Evolutionary conservation across 495 filamentous ascomycete species (phyloP), one percentile per base, ranked within the genome.

Genomic region (Neurospora cerealis): DNA sequence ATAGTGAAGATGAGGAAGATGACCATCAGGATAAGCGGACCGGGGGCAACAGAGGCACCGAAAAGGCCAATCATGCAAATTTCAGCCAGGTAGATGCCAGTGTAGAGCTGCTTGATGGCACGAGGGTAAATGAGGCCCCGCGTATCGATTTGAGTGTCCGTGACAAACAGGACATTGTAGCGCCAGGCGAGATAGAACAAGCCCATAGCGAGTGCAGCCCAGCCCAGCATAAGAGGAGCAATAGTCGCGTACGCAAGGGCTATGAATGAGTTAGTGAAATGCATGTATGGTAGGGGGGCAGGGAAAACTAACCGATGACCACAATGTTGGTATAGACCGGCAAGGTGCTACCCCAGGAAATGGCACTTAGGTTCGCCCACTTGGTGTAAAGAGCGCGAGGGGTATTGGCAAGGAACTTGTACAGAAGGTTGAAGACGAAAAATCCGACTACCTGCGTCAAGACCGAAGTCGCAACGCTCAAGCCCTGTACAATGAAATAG

Each of bases 91-190:
- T 99, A 99, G 72, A 96, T 87, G 75, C 96, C 96, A 1, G 92
- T 90, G 54, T 95, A 91, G 74, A 96, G 89, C 75, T 99, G 96
- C 80, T 98, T 94, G 74, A 99, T 83, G n/a, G 93, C 96, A 42
- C 90, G 89, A 5, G 92, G 90, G 80, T 98, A 99, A 74, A 92
- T 89, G 42, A 92, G 89, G 72, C 96, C 96, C 76, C 96, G 93
- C 36, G 96, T 98, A 83, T 99, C 95, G 79, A 98, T 91, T 71
- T 86, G 75, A 38, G 91, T 88, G 78, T 96, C 93, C 70, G 91
- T 93, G 70, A 97, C 93, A 82, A 96, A 99, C 69, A 99, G 87
- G 77, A 98, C 80, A 80, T 99, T 97, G 87, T 99, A 98, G 6
- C 94, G 89, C 88, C 93, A 98, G 72, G 96, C 95, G 69, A 97